Percentiles rank a stretch among this genome's conserved stretches.
These are phyloP conservation scores for Thamnidium elegans DNA, from an alignment of 192 early-diverging fungal genomes.

Conservation along the genomic window DNA sequence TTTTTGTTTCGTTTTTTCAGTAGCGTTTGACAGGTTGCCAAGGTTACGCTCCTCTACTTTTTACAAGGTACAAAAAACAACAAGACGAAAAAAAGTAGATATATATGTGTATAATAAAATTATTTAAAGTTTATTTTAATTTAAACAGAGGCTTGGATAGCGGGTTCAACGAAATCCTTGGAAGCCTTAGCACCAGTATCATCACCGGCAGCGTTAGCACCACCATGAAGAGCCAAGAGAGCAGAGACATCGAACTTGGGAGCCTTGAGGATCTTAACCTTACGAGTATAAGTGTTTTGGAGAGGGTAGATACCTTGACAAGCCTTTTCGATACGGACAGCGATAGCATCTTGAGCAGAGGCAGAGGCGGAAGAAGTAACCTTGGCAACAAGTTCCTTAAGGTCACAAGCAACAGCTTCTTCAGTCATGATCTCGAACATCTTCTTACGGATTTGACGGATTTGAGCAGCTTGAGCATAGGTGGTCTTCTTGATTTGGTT, in stretches of 20 bases:
- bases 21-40: too few species aligned
- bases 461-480: slow-evolving; percentile 95
- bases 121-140: background rate
- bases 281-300: slow-evolving; percentile 93
- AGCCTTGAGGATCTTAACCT: slow-evolving; percentile 99
- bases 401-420: slow-evolving; percentile 82
- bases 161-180: slow-evolving; percentile 87
- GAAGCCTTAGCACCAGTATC: slow-evolving; percentile 74
- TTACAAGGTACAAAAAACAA: too few species aligned
- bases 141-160: slow-evolving; percentile 39
- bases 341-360: slow-evolving; percentile 79
- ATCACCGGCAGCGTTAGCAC: slow-evolving; percentile 71
- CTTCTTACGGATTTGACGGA: slow-evolving; percentile 99
- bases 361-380: slow-evolving; percentile 67
- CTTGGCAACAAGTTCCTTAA: slow-evolving; percentile 96
- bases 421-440: slow-evolving; percentile 98
- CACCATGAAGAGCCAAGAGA: slow-evolving; percentile 95
- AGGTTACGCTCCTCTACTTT: too few species aligned
- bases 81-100: too few species aligned
- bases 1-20: too few species aligned
- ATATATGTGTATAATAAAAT: too few species aligned
- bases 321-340: slow-evolving; percentile 96
- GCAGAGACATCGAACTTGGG: slow-evolving; percentile 95
- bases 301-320: slow-evolving; percentile 97
- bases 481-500: slow-evolving; percentile 98